Evolutionary conservation across 1,284 basidiomycete genomes (phyloP), one percentile per base, ranked within the genome.

Genomic region (Filobasidium uniguttulatum): DNA sequence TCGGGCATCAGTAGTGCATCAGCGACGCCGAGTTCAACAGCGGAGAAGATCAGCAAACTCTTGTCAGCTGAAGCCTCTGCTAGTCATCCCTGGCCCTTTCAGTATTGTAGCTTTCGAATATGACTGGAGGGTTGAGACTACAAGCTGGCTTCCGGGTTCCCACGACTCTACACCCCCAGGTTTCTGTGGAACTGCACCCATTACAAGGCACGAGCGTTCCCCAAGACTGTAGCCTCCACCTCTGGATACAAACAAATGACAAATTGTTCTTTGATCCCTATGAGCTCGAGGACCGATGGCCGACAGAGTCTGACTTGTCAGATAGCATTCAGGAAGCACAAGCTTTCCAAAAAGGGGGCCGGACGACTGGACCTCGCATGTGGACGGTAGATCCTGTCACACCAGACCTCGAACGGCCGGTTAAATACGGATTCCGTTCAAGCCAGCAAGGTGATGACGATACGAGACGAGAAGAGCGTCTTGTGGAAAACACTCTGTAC

Each of bases 181-280:
- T n/a, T n/a, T n/a, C n/a, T n/a, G n/a, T n/a, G n/a, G n/a, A n/a
- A n/a, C n/a, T n/a, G n/a, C n/a, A n/a, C n/a, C n/a, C n/a, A n/a
- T n/a, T n/a, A n/a, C n/a, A n/a, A n/a, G n/a, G n/a, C n/a, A n/a
- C 26, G 3, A 5, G 8, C 9, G n/a, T 15, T 19, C 14, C 26
- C 2, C 15, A 25, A 19, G 14, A 9, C 19, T 54, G 53, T 22
- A 19, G 28, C n/a, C 28, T 49, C 2, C 50, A 52, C 26, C 26
- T 37, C 12, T 36, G 47, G 19, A 6, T 55, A 28, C 33, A 43
- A 34, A 28, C 50, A 8, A 48, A 50, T 46, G 54, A 55, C 47
- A 37, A 38, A 14, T 28, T 55, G 5, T 55, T 55, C 37, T 22
- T 55, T 33, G 54, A 55, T 33, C 50, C 50, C 6, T 55, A 49